These are phyloP conservation scores for Ceratocystis ficicola DNA, from an alignment of 2,329 filamentous ascomycete genomes.

Conservation along the genomic window DNA sequence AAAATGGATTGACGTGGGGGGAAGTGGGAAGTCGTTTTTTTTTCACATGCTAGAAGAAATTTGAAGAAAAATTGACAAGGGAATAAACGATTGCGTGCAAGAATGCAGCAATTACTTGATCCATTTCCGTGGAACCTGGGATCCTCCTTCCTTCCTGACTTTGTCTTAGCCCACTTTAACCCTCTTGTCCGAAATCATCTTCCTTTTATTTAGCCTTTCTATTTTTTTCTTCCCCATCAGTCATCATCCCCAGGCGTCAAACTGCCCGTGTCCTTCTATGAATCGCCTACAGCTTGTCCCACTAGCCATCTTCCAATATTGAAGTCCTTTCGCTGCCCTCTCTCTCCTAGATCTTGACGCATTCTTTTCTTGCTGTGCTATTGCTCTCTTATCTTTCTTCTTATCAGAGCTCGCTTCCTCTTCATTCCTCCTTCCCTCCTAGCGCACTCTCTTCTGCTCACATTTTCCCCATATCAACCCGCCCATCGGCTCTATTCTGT, in stretches of 20 bases:
- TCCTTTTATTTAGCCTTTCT: background rate
- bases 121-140: background rate
- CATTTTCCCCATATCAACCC: background rate
- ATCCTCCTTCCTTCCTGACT: background rate
- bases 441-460: background rate
- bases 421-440: background rate
- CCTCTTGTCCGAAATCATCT: background rate
- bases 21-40: background rate
- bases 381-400: background rate
- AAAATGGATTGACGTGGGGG: constrained; percentile 1
- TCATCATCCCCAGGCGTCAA: background rate
- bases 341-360: background rate
- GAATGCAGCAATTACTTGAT: background rate
- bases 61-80: background rate
- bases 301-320: background rate
- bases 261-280: background rate
- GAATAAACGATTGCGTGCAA: background rate
- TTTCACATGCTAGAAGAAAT: constrained; percentile 3
- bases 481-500: background rate
- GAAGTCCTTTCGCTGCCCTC: background rate
- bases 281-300: background rate
- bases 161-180: background rate
- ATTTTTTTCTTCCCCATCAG: background rate
- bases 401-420: background rate
- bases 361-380: background rate